Base-by-base conservation (phyloP, 768 basidiomycete species). In the Russula lepida region DNA sequence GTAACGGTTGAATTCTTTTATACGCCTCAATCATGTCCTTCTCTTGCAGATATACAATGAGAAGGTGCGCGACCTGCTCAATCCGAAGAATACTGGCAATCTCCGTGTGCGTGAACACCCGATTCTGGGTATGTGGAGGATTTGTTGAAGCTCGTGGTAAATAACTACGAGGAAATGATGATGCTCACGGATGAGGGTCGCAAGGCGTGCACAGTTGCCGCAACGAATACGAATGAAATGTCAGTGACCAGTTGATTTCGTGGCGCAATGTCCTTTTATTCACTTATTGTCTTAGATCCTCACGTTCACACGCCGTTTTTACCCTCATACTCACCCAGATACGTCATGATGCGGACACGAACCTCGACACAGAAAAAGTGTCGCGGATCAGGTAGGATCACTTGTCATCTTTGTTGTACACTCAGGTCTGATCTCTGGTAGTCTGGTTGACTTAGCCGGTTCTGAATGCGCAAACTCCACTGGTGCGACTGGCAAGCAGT, bases 211-310 rank as follows among this genome's bases (percentile, higher is more conserved):
- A 98, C 97, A 15, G 95, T 99, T 25, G 97, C 97, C 23, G 95
- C 97, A 27, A 99, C 97, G 23, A 94, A 97, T 74, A 99, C 98
- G 97, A 99, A 99, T 75, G 97, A 98, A 75, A 97, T 94, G 82
- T 91, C 71, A 60, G 59, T 59, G 58, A 47, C 13, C 11, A 13
- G 35, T 44, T n/a, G 28, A 21, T 33, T 53, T 8, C 48, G 64
- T 37, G 19, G 30, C 43, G 1, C 11, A 32, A 11, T 23, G 25
- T 30, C 39, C 8, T 52, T 50, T 57, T 32, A 32, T 41, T 30
- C 46, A 17, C 33, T 6, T 21, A 28, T 17, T 25, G 56, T 32
- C 57, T 19, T 68, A 92, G 90, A 19, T 95, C 93, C 8, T 97
- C 94, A 12, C 89, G 97, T 70, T 97, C 94, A 15, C 97, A 99